phyloP scores from a whole-genome alignment of 306 rosid genomes.

The Cucumis hystrix region DNA sequence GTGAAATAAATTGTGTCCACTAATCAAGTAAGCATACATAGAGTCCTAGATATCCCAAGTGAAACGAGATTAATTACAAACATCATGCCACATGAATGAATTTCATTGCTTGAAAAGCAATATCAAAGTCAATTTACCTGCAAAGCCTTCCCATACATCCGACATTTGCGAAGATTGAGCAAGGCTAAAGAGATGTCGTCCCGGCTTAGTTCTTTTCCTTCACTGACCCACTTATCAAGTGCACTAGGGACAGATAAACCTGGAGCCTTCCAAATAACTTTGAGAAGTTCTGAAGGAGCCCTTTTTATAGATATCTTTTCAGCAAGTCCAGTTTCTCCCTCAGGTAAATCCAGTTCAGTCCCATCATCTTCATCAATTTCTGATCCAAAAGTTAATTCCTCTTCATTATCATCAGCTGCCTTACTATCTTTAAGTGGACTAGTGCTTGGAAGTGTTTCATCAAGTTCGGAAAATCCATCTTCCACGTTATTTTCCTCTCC shows the following conservation, averaged over 20 bases:
- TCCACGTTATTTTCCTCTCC: constrained; percentile 55
- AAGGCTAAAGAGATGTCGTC: constrained; percentile 33
- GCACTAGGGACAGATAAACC: constrained; percentile 16
- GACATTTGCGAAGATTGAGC: constrained; percentile 30
- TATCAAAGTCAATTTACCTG: constrained; percentile 35
- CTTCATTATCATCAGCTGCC: constrained; percentile 14
- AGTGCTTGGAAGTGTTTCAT: constrained; percentile 20
- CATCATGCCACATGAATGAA: background rate
- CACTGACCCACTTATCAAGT: constrained; percentile 57
- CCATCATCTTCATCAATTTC: constrained; percentile 25
- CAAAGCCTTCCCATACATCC: constrained; percentile 56
- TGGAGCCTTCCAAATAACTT: constrained; percentile 26
- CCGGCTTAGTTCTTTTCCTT: constrained; percentile 51
- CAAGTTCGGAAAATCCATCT: constrained; percentile 67
- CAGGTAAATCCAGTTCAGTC: constrained; percentile 37
- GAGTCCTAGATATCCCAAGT: background rate
- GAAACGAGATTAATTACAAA: background rate
- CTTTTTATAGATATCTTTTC: constrained; percentile 9
- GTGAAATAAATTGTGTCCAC: background rate
- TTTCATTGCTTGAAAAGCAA: too few species aligned
- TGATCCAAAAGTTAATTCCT: constrained; percentile 17
- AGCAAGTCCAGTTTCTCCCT: constrained; percentile 17
- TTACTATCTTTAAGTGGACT: constrained; percentile 4
- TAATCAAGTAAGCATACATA: background rate
- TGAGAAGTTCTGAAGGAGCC: constrained; percentile 26